phyloP scores from a whole-genome alignment of 106 monocot genomes.

The Acorus gramineus region DNA sequence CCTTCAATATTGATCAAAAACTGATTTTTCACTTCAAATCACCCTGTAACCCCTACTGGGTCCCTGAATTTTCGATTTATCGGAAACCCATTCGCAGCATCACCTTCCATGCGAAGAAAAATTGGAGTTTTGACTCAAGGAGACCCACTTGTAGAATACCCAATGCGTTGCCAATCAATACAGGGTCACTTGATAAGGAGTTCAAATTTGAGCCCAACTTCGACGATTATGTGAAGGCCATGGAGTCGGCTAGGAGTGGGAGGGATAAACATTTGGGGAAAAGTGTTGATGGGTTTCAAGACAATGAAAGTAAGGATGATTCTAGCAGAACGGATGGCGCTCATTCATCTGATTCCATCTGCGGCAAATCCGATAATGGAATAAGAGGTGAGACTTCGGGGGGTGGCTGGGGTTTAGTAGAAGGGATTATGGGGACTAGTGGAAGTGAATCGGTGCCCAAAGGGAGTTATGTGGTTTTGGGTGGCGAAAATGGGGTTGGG shows the following conservation, averaged over 20 bases:
- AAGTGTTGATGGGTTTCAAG: constrained; percentile 5
- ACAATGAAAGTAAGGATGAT: constrained; percentile 4
- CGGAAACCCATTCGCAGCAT: constrained; percentile 5
- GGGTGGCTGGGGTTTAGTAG: constrained; percentile 28
- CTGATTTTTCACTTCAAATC: constrained; percentile 8
- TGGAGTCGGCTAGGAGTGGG: constrained; percentile 63
- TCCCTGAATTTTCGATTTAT: constrained; percentile 5
- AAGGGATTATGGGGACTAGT: constrained; percentile 28
- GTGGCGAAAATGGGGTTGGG: constrained; percentile 1
- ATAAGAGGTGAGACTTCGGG: constrained; percentile 4
- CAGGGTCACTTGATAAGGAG: constrained; percentile 50
- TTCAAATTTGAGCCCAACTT: constrained; percentile 68
- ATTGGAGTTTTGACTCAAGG: constrained; percentile 12
- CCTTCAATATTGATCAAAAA: constrained; percentile 13
- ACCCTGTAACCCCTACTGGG: neutral
- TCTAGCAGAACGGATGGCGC: neutral
- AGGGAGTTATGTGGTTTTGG: neutral
- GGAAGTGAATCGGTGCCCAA: neutral
- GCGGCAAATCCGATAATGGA: neutral
- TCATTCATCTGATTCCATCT: neutral
- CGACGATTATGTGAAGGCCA: constrained; percentile 72
- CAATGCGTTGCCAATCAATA: constrained; percentile 12
- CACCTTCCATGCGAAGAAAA: constrained; percentile 13
- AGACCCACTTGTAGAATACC: neutral
- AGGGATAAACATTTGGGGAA: constrained; percentile 17